phyloP scores from a whole-genome alignment of 805 yeast genomes.

The Cyberlindnera suaveolens region DNA sequence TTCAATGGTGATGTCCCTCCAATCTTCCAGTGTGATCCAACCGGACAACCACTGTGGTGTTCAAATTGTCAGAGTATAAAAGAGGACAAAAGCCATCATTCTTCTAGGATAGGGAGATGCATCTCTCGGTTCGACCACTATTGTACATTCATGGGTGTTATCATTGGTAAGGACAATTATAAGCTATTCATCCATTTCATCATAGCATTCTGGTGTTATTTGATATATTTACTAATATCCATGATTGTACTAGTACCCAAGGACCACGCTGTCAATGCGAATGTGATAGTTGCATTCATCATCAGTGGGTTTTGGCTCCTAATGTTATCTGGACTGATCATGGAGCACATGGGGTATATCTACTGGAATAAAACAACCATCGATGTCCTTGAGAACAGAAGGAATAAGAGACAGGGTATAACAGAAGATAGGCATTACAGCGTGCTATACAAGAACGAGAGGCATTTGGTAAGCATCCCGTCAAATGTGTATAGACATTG shows the following conservation, averaged over 20 bases:
- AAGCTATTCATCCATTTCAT: constrained; percentile 50
- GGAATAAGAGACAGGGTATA: constrained; percentile 21
- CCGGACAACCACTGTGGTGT: constrained; percentile 79
- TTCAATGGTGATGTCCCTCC: constrained; percentile 33
- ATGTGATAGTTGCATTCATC: constrained; percentile 42
- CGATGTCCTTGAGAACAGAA: constrained; percentile 43
- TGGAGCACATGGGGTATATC: constrained; percentile 40
- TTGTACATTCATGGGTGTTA: constrained; percentile 71
- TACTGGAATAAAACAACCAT: constrained; percentile 47
- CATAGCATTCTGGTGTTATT: constrained; percentile 29
- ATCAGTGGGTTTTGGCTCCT: constrained; percentile 39
- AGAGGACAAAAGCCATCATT: constrained; percentile 65
- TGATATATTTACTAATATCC: constrained; percentile 35
- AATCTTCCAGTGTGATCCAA: constrained; percentile 58
- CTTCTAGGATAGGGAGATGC: constrained; percentile 47
- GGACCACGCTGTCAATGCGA: constrained; percentile 34
- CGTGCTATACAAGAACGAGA: constrained; percentile 25
- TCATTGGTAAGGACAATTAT: constrained; percentile 66
- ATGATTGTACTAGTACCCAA: constrained; percentile 22
- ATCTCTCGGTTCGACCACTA: constrained; percentile 78
- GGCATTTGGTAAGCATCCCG: constrained; percentile 35
- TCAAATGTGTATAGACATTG: constrained; percentile 13
- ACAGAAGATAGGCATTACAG: constrained; percentile 23
- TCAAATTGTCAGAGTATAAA: constrained; percentile 59
- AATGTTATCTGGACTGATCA: constrained; percentile 37